Evolutionary conservation across 1,284 basidiomycete species (phyloP).

Genomic region (Naganishia albida): DNA sequence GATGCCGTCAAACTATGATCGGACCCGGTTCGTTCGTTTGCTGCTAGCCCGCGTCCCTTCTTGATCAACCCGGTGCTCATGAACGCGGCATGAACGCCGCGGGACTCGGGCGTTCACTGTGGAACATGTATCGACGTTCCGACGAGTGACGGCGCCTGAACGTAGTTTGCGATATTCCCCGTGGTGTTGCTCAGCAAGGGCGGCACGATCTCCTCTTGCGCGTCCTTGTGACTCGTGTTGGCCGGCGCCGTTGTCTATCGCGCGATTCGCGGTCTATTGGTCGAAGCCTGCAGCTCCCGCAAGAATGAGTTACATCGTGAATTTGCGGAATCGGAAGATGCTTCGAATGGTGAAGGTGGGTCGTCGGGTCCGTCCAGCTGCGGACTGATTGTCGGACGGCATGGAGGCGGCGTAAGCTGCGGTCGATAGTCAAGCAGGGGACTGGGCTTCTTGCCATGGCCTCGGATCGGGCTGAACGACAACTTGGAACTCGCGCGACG

Average conservation of each 20-base stretch:
- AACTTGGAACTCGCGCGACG: conserved; percentile 16
- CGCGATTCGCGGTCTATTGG: conserved; percentile 26
- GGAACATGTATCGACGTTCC: conserved; percentile 38
- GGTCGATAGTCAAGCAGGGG: conserved; percentile 19
- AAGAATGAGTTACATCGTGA: conserved; percentile 24
- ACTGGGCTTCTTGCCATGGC: conserved; percentile 3
- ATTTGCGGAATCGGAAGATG: conserved; percentile 22
- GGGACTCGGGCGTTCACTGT: conserved; percentile 49
- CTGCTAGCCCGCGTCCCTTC: conserved; percentile 43
- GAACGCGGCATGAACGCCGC: conserved; percentile 51
- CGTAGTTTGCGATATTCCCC: conserved; percentile 4
- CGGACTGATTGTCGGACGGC: conserved; percentile 17
- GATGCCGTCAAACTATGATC: conserved; percentile 3
- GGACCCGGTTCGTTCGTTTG: conserved; percentile 15
- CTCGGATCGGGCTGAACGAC: conserved; percentile 19
- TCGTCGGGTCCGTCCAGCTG: conserved; percentile 21
- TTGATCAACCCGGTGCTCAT: conserved; percentile 51
- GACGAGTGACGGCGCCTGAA: conserved; percentile 4
- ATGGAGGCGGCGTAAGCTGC: conserved; percentile 21
- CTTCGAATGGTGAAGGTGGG: conserved; percentile 23
- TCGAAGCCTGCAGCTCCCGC: conserved; percentile 22
- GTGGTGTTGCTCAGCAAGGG: conserved; percentile 13
- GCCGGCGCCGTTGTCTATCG: conserved; percentile 28
- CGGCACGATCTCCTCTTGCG: neutral
- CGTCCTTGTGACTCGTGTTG: conserved; percentile 7